These are phyloP conservation scores for Neonectria magnoliae DNA, from an alignment of 2,329 filamentous ascomycete species.

Conservation along the genomic window DNA sequence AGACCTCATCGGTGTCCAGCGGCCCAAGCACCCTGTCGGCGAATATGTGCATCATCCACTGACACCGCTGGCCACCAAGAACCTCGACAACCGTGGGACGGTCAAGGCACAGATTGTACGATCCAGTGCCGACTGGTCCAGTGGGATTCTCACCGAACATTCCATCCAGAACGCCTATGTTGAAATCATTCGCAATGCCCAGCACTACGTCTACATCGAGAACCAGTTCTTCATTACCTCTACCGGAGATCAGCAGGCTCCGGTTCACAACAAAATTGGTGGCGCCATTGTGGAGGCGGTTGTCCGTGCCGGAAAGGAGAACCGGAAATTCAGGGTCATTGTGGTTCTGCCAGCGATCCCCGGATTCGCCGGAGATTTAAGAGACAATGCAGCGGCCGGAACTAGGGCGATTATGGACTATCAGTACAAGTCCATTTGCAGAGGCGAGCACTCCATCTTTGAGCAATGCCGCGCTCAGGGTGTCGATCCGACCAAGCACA, in stretches of 20 bases:
- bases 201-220: constrained; percentile 97
- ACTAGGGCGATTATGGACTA: constrained; percentile 98
- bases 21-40: constrained; percentile 88
- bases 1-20: constrained; percentile 86
- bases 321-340: constrained; percentile 89
- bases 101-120: constrained; percentile 87
- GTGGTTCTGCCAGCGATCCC: constrained; percentile 91
- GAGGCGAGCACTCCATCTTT: constrained; percentile 91
- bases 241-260: constrained; percentile 86
- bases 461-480: constrained; percentile 77
- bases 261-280: constrained; percentile 89
- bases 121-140: constrained; percentile 93
- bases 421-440: constrained; percentile 94
- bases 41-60: constrained; percentile 86
- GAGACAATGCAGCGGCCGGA: constrained; percentile 83
- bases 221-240: constrained; percentile 99
- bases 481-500: constrained; percentile 80
- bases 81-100: constrained; percentile 72
- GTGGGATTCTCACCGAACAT: constrained; percentile 84
- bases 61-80: constrained; percentile 73
- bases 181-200: constrained; percentile 84
- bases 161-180: constrained; percentile 89
- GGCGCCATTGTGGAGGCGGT: constrained; percentile 90
- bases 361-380: constrained; percentile 91
- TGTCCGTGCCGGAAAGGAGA: constrained; percentile 81